Conservation (phyloP, 768 basidiomycete species). For the Podaxis sp. region DNA sequence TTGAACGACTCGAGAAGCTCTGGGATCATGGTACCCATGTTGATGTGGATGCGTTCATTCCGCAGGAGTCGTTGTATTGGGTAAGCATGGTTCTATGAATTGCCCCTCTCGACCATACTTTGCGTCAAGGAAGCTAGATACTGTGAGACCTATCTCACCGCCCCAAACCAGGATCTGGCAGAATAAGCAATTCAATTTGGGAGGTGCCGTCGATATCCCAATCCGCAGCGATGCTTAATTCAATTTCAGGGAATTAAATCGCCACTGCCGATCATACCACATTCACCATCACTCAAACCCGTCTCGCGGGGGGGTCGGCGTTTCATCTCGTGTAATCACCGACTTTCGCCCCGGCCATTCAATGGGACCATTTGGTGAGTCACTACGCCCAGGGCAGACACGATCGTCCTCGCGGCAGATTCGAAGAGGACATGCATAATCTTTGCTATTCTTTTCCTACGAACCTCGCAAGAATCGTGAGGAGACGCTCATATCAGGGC, state of each 20-base stretch:
- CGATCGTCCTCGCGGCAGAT: neutral
- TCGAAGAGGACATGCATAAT: neutral
- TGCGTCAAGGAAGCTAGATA: neutral
- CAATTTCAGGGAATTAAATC: neutral
- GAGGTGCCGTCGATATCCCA: neutral
- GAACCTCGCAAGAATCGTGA: neutral
- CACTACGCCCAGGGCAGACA: neutral
- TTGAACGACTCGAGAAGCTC: slow-evolving; percentile 10
- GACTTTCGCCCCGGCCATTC: slow-evolving; percentile 5
- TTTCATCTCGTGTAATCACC: slow-evolving; percentile 9
- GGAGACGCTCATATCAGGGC: neutral
- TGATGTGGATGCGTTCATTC: slow-evolving; percentile 12
- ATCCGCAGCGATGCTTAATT: neutral
- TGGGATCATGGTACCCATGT: slow-evolving; percentile 8
- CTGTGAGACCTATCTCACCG: neutral
- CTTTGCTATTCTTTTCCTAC: neutral
- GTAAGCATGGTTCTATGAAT: slow-evolving; percentile 10
- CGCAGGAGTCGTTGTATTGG: slow-evolving; percentile 13
- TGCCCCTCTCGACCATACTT: neutral
- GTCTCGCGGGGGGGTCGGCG: neutral
- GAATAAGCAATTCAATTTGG: neutral
- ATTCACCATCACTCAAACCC: slow-evolving; percentile 2
- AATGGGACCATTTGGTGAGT: slow-evolving; percentile 8
- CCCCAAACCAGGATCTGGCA: neutral
- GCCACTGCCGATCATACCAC: slow-evolving; percentile 2